Percentiles rank a stretch among this genome's conserved stretches.
Evolutionary conservation across 2,329 filamentous ascomycete genomes (phyloP).

Genomic region (Fulvia fulva): DNA sequence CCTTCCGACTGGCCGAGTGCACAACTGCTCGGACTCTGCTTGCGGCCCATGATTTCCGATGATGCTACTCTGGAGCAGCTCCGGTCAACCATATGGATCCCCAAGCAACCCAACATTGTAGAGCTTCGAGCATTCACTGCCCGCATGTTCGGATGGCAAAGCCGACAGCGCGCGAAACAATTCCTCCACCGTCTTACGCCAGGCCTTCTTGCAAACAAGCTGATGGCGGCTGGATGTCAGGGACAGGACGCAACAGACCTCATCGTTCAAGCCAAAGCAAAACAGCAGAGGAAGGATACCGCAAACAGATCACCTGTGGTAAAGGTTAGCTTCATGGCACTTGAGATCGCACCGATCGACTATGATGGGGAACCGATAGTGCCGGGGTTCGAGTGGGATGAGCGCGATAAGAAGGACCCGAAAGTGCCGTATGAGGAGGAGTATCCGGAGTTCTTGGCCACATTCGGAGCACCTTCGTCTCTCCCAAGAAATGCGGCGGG

Average conservation of each 20-base stretch:
- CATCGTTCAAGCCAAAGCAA: neutral
- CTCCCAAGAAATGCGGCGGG: neutral
- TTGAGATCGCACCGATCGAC: neutral
- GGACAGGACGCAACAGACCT: neutral
- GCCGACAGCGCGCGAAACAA: neutral
- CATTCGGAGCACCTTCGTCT: neutral
- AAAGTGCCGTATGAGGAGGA: neutral
- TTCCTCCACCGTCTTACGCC: conserved; percentile 1
- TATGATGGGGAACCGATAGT: neutral
- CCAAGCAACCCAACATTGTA: neutral
- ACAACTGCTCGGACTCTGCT: neutral
- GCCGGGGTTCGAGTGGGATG: neutral
- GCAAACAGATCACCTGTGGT: neutral
- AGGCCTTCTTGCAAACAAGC: neutral
- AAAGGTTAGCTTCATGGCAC: neutral
- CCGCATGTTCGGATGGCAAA: neutral
- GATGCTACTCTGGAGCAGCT: neutral
- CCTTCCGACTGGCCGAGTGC: neutral
- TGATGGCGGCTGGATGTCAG: neutral
- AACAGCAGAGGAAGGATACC: neutral
- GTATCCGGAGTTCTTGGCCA: neutral
- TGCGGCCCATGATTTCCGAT: neutral
- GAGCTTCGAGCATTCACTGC: neutral
- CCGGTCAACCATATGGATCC: neutral
- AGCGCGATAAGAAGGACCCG: neutral